phyloP scores from a whole-genome alignment of 352 stramenopile species.

The Chrysophaeum taylorii region DNA sequence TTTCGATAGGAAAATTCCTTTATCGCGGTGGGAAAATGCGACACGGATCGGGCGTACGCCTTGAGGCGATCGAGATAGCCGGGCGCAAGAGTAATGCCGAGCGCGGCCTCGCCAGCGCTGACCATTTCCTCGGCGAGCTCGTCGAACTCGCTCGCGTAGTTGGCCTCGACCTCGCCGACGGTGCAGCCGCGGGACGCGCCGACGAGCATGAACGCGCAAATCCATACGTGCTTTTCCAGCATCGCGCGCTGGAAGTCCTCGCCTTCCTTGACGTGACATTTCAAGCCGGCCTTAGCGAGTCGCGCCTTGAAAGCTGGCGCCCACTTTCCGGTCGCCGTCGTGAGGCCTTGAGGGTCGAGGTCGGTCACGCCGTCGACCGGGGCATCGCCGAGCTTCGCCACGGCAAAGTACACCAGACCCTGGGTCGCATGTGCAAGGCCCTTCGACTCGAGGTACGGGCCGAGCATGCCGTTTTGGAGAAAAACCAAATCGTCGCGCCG shows the following conservation, averaged over 20 bases:
- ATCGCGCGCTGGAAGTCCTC: constrained; percentile 46
- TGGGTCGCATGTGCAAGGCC: constrained; percentile 56
- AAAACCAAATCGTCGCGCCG: constrained; percentile 61
- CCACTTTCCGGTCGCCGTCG: constrained; percentile 52
- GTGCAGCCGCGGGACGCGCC: constrained; percentile 47
- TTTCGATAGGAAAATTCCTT: constrained; percentile 70
- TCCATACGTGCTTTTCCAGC: constrained; percentile 75
- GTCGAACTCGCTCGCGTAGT: constrained; percentile 34
- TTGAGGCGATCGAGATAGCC: constrained; percentile 42
- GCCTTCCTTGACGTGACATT: constrained; percentile 50
- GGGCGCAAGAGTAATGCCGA: constrained; percentile 43
- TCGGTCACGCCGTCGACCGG: constrained; percentile 60
- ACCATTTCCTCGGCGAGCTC: constrained; percentile 49
- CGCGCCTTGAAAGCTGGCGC: constrained; percentile 47
- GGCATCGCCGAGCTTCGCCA: constrained; percentile 46
- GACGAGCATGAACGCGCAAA: constrained; percentile 63
- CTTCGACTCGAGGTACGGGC: constrained; percentile 47
- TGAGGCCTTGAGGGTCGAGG: constrained; percentile 62
- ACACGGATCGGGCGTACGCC: constrained; percentile 55
- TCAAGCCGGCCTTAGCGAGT: constrained; percentile 45
- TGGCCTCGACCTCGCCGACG: constrained; percentile 50
- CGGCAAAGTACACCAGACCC: constrained; percentile 57
- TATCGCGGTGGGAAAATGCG: constrained; percentile 58
- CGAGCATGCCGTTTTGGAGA: constrained; percentile 66
- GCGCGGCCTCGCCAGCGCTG: constrained; percentile 35